phyloP scores from a whole-genome alignment of 345 rosid genomes.

The Gossypium stocksii region DNA sequence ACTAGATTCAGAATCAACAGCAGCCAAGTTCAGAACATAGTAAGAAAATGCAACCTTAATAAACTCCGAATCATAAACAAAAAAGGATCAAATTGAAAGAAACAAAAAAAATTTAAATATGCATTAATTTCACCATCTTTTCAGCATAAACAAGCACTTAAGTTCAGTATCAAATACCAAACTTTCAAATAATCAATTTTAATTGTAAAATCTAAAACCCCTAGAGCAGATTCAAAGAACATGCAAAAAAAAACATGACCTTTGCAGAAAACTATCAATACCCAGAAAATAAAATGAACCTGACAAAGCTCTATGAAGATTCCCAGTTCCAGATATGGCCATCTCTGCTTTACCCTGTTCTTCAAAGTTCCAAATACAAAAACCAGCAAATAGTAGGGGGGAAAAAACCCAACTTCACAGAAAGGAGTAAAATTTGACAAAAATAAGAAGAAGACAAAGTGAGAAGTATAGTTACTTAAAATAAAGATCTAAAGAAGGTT shows the following conservation, averaged over 20 bases:
- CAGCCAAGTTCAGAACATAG: constrained; percentile 2
- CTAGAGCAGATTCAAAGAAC: constrained; percentile 20
- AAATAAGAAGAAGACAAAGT: neutral
- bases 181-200: neutral
- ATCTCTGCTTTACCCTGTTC: neutral
- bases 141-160: neutral
- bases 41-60: neutral
- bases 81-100: neutral
- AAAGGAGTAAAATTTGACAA: neutral
- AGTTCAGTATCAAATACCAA: neutral
- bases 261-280: neutral
- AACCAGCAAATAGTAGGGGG: neutral
- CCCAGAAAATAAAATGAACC: constrained; percentile 28
- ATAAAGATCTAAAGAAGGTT: constrained; percentile 37
- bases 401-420: neutral
- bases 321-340: constrained; percentile 49
- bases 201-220: neutral
- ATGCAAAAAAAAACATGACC: neutral
- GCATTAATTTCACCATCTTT: neutral
- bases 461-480: constrained; percentile 25
- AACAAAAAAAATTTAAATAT: neutral
- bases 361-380: constrained; percentile 6
- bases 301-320: constrained; percentile 30
- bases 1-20: neutral
- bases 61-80: neutral